Evolutionary conservation across 768 basidiomycete genomes (phyloP), one percentile per base, ranked within the genome.

Genomic region (Lentinus brumalis): DNA sequence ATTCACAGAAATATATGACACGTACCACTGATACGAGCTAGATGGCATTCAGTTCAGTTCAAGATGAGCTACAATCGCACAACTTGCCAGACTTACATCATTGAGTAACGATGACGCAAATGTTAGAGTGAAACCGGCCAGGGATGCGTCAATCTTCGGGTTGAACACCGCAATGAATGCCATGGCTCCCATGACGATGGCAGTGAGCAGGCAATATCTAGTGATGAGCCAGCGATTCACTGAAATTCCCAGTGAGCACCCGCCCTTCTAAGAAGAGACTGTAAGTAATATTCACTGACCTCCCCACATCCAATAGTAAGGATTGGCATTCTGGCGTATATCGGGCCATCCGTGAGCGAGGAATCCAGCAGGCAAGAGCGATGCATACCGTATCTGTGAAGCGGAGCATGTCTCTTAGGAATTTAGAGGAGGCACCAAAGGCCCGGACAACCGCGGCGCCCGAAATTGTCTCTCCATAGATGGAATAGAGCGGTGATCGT

Each of bases 261-360:
- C 21, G 39, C 16, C 29, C n/a, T 6, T 12, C 44, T 26, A 26
- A 26, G 21, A 26, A 26, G 46, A 51, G 44, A 30, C 56, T 21
- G 26, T 26, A 26, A n/a, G 18, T 57, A 39, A 32, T 41, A 26
- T 38, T 30, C 51, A 67, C 77, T 55, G 70, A 90, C 87, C 86
- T 77, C 86, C 90, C 92, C 91, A 94, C 83, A 91, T 89, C 94
- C 94, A 96, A 69, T 91, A 94, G 71, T 86, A 90, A 2, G 91
- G 91, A 68, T 85, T 91, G 14, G 84, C 66, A 56, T 84, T 85
- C 82, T 83, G 50, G 2, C 21, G 60, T 61, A 18, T 10, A 56
- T 50, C 47, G 53, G n/a, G 16, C 30, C 29, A 39, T 39, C 52
- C 51, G 55, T 57, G 52, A 49, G 61, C 57, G 56, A 21, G 50